Base-by-base conservation (phyloP, 768 basidiomycete species). In the Calocybe gangraenosa region DNA sequence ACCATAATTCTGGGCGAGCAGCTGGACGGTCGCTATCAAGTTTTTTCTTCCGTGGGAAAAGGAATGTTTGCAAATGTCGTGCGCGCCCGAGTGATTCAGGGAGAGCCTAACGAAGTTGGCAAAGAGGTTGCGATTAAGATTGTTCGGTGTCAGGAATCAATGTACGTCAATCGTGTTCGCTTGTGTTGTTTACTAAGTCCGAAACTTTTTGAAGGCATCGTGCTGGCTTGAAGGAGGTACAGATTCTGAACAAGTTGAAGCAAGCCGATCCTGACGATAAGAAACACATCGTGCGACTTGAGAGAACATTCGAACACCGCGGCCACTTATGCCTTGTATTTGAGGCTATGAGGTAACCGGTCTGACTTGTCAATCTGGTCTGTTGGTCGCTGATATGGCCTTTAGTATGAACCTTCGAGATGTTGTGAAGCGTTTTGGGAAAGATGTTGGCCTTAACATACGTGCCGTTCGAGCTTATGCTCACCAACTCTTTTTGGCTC, bases 1-100 rank as follows among this genome's bases (percentile, higher is more conserved):
- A 82, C 82, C 47, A 79, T 96, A 42, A 91, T 94, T 41, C 80
- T 97, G 13, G 96, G 95, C 35, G 96, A 99, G 65, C 84, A 92
- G 48, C 73, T 99, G 14, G 94, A 96, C 58, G 80, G 84, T 20
- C 79, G 87, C 33, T 99, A 98, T 61, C 92, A 96, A 62, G 92
- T 99, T 8, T 93, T 88, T 54, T 92, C 91, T 38, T 89, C 81
- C 38, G 73, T 98, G n/a, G 96, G 96, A 14, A 94, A 95, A 62
- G 96, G 96, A 38, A 99, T 99, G 95, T 99, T 98, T 62, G 92
- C 93, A 38, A 92, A 90, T 45, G 96, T 99, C 40, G 92, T 97
- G 20, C 80, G 89, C 37, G 95, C 94, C 7, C 81, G 91, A 23
- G 76, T 92, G 8, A 69, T 94, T 35, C 69, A 84, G 65, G 71